Base-by-base conservation (phyloP, 108 stramenopile species). In the Bacterosira constricta region DNA sequence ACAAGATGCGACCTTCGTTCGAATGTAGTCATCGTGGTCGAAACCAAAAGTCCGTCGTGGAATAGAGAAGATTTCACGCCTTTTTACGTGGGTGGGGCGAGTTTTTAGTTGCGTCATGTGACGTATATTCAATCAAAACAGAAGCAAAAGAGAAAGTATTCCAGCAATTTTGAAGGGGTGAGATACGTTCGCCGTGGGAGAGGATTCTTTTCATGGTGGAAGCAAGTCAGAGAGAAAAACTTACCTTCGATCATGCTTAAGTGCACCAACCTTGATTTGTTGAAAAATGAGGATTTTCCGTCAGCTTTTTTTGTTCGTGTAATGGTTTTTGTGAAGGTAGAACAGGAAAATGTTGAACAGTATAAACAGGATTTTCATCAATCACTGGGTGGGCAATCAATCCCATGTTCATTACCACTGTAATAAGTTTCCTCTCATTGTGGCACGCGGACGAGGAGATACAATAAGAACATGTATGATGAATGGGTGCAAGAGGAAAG, bases 251-350 rank as follows among this genome's bases (percentile, higher is more conserved):
- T n/a, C n/a, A n/a, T n/a, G n/a, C n/a, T n/a, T n/a, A n/a, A n/a
- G n/a, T n/a, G n/a, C n/a, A n/a, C n/a, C n/a, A n/a, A n/a, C n/a
- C n/a, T n/a, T n/a, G n/a, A n/a, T n/a, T n/a, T n/a, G n/a, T n/a
- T n/a, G n/a, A n/a, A n/a, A n/a, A n/a, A n/a, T n/a, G n/a, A n/a
- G n/a, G n/a, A n/a, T n/a, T n/a, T n/a, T n/a, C n/a, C n/a, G n/a
- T n/a, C n/a, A n/a, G n/a, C n/a, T n/a, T n/a, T n/a, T n/a, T n/a
- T n/a, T n/a, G n/a, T n/a, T n/a, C n/a, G n/a, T n/a, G n/a, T n/a
- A n/a, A n/a, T n/a, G n/a, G 58, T 59, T 11, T 59, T 39, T 41
- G 58, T 59, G 58, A 59, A 59, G 38, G 38, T 39, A 26, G 18
- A 25, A 21, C 21, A 20, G 26, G 34, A 31, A 34, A 25, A n/a